These are phyloP conservation scores for Colletotrichum abscissum DNA, from an alignment of 2,329 filamentous ascomycete genomes.

Conservation along the genomic window DNA sequence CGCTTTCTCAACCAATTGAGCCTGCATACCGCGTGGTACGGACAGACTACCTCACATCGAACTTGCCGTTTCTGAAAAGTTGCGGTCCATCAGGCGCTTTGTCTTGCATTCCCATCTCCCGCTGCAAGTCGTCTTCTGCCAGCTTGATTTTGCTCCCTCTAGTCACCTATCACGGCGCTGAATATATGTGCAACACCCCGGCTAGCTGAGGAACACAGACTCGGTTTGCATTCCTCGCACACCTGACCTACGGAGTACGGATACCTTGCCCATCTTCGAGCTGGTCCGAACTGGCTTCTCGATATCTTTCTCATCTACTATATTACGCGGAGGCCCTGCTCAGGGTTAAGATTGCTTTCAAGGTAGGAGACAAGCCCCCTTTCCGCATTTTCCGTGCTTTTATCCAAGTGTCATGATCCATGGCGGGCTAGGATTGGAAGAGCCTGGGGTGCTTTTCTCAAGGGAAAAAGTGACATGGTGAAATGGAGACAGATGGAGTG, in stretches of 20 bases:
- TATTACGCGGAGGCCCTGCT: not conserved
- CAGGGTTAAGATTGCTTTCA: not conserved
- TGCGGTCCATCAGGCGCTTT: not conserved
- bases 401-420: not conserved
- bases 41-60: not conserved
- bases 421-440: not conserved
- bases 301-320: not conserved
- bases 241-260: not conserved
- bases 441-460: not conserved
- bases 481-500: not conserved
- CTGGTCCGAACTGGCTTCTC: not conserved
- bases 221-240: not conserved
- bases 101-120: not conserved
- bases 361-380: not conserved
- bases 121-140: not conserved
- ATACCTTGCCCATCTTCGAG: not conserved
- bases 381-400: not conserved
- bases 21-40: not conserved
- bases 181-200: not conserved
- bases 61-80: not conserved
- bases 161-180: not conserved
- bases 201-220: not conserved
- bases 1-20: not conserved
- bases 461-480: not conserved
- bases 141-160: not conserved